Evolutionary conservation across 2,329 filamentous ascomycete species (phyloP).

Genomic region (Fusarium algeriense): DNA sequence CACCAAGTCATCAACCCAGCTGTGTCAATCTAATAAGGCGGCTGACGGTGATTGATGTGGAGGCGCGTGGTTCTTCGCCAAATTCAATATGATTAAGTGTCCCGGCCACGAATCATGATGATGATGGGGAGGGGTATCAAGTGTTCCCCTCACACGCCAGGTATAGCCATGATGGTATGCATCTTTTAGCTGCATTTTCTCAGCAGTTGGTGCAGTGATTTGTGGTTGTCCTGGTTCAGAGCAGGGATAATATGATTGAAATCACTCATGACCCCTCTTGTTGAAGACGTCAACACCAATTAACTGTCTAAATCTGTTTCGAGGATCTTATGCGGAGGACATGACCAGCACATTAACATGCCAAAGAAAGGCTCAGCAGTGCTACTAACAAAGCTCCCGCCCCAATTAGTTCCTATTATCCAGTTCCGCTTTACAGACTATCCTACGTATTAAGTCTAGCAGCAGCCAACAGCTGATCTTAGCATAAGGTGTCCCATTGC

Average conservation of each 20-base stretch:
- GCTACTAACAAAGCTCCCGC: constrained; percentile 12
- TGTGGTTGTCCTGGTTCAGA: constrained; percentile 9
- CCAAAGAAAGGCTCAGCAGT: constrained; percentile 22
- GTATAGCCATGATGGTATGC: constrained; percentile 39
- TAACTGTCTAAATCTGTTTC: constrained; percentile 2
- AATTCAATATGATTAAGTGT: constrained; percentile 18
- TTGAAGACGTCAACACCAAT: constrained; percentile 11
- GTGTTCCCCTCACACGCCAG: constrained; percentile 17
- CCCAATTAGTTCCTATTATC: constrained; percentile 7
- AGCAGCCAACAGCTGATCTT: constrained; percentile 39
- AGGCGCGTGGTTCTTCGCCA: constrained; percentile 24
- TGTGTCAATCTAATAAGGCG: constrained; percentile 11
- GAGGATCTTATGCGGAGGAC: constrained; percentile 24
- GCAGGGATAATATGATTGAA: constrained; percentile 18
- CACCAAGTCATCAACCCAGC: constrained; percentile 27
- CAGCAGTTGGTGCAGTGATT: constrained; percentile 13
- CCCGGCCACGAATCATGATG: constrained; percentile 23
- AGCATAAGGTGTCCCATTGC: constrained; percentile 12
- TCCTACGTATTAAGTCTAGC: constrained; percentile 15
- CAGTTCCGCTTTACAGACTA: constrained; percentile 29
- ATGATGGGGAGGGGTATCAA: constrained; percentile 23
- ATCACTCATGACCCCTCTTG: constrained; percentile 8
- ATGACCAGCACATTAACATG: constrained; percentile 21
- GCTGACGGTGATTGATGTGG: constrained; percentile 23
- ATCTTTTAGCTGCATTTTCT: constrained; percentile 40